phyloP scores from a whole-genome alignment of 78 protist genomes.

The Blattamonas nauphoetae region DNA sequence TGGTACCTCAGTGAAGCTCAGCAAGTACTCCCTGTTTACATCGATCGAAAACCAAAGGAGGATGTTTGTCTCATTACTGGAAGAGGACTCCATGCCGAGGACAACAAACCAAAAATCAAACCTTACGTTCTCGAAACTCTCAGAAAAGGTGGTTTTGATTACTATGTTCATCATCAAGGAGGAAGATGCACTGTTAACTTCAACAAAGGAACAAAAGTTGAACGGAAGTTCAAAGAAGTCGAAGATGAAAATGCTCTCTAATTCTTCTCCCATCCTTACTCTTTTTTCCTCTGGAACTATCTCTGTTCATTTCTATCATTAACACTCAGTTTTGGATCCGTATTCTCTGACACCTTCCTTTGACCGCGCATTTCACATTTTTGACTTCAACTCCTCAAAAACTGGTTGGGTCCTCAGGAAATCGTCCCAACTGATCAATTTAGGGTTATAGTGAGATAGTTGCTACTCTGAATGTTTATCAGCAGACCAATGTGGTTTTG shows the following conservation, averaged over 20 bases:
- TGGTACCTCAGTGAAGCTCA: neutral
- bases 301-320: no score
- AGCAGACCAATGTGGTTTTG: no score
- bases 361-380: no score
- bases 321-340: no score
- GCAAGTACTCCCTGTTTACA: neutral
- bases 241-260: neutral
- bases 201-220: slow-evolving; percentile 3
- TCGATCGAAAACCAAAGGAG: neutral
- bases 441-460: no score
- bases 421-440: no score
- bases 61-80: neutral
- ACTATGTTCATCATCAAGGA: neutral
- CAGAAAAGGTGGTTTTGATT: neutral
- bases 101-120: neutral
- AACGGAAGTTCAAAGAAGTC: neutral
- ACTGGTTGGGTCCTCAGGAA: no score
- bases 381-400: no score
- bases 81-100: neutral
- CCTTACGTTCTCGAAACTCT: neutral
- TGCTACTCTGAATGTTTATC: no score
- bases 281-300: no score
- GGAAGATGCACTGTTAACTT: neutral
- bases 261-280: no score
- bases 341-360: no score